Conservation (phyloP, 768 basidiomycete species). For the Pleurotus tuber-regium region DNA sequence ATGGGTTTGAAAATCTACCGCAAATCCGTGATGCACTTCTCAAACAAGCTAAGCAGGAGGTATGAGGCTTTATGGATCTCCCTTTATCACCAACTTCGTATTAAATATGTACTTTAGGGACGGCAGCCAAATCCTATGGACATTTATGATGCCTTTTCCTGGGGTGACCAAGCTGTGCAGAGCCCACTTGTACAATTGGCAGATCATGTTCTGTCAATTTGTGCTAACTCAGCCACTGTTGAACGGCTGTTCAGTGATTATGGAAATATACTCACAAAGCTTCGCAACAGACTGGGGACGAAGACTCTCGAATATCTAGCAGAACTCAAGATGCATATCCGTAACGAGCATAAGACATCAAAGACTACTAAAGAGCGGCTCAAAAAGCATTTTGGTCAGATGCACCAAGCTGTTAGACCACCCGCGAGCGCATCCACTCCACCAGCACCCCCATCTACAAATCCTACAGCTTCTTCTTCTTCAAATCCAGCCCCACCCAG, state of each 20-base stretch:
- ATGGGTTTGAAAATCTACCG: background rate
- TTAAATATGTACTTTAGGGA: background rate
- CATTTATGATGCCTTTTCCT: background rate
- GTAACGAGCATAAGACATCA: constrained; percentile 18
- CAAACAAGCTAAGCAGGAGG: background rate
- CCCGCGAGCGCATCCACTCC: background rate
- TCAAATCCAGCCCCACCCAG: no score
- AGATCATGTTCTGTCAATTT: constrained; percentile 20
- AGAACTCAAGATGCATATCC: constrained; percentile 28
- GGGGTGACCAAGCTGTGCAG: background rate
- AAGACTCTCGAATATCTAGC: constrained; percentile 18
- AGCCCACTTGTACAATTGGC: constrained; percentile 19
- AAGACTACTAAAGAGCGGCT: constrained; percentile 10
- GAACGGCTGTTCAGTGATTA: constrained; percentile 28
- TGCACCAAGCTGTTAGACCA: background rate
- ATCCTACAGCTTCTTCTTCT: background rate
- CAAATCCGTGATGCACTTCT: no score
- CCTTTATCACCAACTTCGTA: background rate
- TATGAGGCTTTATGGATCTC: background rate
- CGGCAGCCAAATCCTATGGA: background rate
- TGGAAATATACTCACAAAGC: constrained; percentile 25
- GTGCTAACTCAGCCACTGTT: constrained; percentile 27
- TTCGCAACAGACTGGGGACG: constrained; percentile 19
- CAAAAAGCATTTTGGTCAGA: background rate
- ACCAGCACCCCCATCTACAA: background rate